Percentiles rank a stretch among this genome's conserved stretches.
Conservation (phyloP, 805 yeast species). For the Wickerhamomyces sydowiorum region DNA sequence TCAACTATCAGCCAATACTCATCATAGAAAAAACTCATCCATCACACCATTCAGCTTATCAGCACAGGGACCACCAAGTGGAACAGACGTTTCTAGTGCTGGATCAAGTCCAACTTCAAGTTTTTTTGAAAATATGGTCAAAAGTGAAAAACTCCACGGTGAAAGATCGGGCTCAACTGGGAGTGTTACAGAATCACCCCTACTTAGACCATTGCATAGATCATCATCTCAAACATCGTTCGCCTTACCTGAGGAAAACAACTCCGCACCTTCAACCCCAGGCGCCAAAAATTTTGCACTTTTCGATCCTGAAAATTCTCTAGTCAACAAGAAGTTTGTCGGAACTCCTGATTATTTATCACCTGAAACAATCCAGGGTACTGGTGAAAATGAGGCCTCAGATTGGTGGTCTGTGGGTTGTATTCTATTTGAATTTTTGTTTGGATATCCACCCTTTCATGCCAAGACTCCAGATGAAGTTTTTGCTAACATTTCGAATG, state of each 20-base stretch:
- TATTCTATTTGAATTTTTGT: constrained; percentile 83
- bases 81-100: constrained; percentile 10
- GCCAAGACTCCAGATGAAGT: constrained; percentile 74
- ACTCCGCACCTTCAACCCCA: constrained; percentile 8
- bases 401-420: constrained; percentile 99
- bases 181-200: constrained; percentile 36
- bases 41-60: constrained; percentile 16
- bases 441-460: constrained; percentile 95
- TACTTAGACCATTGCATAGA: constrained; percentile 40
- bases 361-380: constrained; percentile 89
- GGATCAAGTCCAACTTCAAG: constrained; percentile 24
- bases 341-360: constrained; percentile 98
- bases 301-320: constrained; percentile 63
- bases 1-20: constrained; percentile 8
- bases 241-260: constrained; percentile 47
- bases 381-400: constrained; percentile 72
- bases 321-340: constrained; percentile 62
- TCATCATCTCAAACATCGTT: constrained; percentile 55
- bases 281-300: constrained; percentile 45
- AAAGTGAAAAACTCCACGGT: constrained; percentile 9
- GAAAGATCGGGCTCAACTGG: constrained; percentile 14
- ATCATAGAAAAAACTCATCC: constrained; percentile 17
- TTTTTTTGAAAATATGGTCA: constrained; percentile 23
- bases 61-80: constrained; percentile 4
- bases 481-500: constrained; percentile 70